These are phyloP conservation scores for Cryphonectria parasitica DNA, from an alignment of 2,329 filamentous ascomycete genomes.

Conservation along the genomic window DNA sequence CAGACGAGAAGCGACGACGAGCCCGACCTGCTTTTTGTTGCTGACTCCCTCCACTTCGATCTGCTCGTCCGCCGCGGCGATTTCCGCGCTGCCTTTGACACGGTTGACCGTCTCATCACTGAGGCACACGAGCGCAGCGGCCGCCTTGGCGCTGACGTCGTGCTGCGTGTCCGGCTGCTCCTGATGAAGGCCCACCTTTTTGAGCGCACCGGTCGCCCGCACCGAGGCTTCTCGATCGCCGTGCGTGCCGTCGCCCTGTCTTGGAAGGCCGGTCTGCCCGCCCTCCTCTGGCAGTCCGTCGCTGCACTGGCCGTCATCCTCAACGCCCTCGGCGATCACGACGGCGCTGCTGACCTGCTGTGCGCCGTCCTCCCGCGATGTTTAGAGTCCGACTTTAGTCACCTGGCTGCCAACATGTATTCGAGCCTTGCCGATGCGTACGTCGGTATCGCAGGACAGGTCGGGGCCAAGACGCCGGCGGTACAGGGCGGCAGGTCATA, in stretches of 20 bases:
- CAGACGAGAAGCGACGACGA: slow-evolving; percentile 57
- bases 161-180: slow-evolving; percentile 71
- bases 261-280: slow-evolving; percentile 69
- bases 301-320: slow-evolving; percentile 70
- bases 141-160: slow-evolving; percentile 47
- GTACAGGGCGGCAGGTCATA: too few relatives aligned
- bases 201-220: slow-evolving; percentile 67
- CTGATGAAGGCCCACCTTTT: slow-evolving; percentile 74
- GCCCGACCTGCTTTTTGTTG: slow-evolving; percentile 54
- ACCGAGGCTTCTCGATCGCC: slow-evolving; percentile 76
- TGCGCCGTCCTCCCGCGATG: slow-evolving; percentile 74
- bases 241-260: slow-evolving; percentile 76
- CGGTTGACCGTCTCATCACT: slow-evolving; percentile 50
- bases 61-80: slow-evolving; percentile 54
- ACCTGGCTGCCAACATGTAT: slow-evolving; percentile 69
- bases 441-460: slow-evolving; percentile 72
- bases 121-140: slow-evolving; percentile 49
- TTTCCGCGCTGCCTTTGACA: slow-evolving; percentile 51
- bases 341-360: slow-evolving; percentile 66
- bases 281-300: slow-evolving; percentile 73
- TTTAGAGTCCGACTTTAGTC: slow-evolving; percentile 69
- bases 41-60: slow-evolving; percentile 58
- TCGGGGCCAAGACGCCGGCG: slow-evolving; percentile 31
- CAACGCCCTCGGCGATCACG: slow-evolving; percentile 71
- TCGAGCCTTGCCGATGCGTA: slow-evolving; percentile 74